A percentile compares a stretch with the other conserved stretches of the same genome.
phyloP scores from a whole-genome alignment of 2,329 filamentous ascomycete species.

The Dendrostoma leiphaemia region DNA sequence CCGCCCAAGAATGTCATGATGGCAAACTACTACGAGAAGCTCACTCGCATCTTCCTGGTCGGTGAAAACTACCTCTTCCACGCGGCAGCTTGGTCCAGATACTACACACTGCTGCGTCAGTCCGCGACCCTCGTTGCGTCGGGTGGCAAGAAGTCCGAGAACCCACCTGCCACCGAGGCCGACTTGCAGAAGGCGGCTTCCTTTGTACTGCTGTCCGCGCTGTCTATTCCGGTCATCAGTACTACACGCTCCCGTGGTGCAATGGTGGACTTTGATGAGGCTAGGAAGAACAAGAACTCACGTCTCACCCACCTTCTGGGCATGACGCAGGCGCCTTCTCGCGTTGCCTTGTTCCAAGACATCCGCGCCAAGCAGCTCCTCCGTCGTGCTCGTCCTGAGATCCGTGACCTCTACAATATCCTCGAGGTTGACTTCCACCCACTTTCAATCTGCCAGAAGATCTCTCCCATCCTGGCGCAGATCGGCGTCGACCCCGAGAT shows the following conservation, averaged over 20 bases:
- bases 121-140: slow-evolving; percentile 79
- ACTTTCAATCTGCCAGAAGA: slow-evolving; percentile 98
- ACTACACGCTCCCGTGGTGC: slow-evolving; percentile 93
- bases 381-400: slow-evolving; percentile 89
- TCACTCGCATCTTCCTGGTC: slow-evolving; percentile 96
- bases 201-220: slow-evolving; percentile 89
- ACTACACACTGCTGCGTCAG: slow-evolving; percentile 94
- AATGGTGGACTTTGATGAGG: slow-evolving; percentile 94
- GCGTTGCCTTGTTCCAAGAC: slow-evolving; percentile 90
- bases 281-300: slow-evolving; percentile 97
- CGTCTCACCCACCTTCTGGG: slow-evolving; percentile 93
- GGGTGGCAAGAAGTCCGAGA: slow-evolving; percentile 89
- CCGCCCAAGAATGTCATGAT: slow-evolving; percentile 99
- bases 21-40: slow-evolving; percentile 99
- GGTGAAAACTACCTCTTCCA: slow-evolving; percentile 99
- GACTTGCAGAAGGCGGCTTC: slow-evolving; percentile 94
- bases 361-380: slow-evolving; percentile 92
- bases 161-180: slow-evolving; percentile 82
- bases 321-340: slow-evolving; percentile 86
- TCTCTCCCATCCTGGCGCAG: slow-evolving; percentile 90
- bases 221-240: slow-evolving; percentile 99
- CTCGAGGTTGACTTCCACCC: slow-evolving; percentile 99
- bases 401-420: slow-evolving; percentile 96
- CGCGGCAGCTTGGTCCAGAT: slow-evolving; percentile 93
- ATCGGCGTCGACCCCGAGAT: slow-evolving; percentile 94